Evolutionary conservation across 2,329 filamentous ascomycete genomes (phyloP).

Genomic region (Claviceps maximensis): DNA sequence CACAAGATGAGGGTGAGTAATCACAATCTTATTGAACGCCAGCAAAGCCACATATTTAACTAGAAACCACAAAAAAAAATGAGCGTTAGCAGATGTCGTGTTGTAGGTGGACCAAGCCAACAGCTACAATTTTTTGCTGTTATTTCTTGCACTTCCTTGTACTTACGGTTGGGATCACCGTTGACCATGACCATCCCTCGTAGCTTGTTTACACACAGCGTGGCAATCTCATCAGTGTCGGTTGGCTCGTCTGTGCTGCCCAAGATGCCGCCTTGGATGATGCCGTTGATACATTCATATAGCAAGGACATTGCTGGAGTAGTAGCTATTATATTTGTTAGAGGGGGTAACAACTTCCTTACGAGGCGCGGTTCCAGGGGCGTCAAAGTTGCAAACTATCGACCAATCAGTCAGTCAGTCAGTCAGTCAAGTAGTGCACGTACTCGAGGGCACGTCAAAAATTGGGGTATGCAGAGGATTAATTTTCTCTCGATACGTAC

Average conservation of each 20-base stretch:
- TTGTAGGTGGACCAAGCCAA: neutral
- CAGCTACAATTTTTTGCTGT: neutral
- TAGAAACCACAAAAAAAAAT: conserved; percentile 20
- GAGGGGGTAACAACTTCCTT: conserved; percentile 77
- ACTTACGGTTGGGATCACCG: conserved; percentile 81
- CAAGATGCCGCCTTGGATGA: conserved; percentile 91
- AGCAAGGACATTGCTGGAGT: conserved; percentile 96
- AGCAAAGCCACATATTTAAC: conserved; percentile 95
- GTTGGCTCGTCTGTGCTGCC: conserved; percentile 66
- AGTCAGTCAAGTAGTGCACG: too few relatives aligned
- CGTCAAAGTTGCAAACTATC: conserved; percentile 89
- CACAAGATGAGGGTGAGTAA: conserved; percentile 77
- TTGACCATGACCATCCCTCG: conserved; percentile 89
- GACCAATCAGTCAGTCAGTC: conserved; percentile 11
- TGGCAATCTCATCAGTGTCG: conserved; percentile 83
- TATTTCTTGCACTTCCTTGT: neutral
- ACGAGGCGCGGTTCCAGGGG: conserved; percentile 84
- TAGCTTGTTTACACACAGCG: conserved; percentile 82
- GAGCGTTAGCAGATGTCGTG: neutral
- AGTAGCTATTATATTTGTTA: conserved; percentile 86
- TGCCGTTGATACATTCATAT: conserved; percentile 97
- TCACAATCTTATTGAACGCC: conserved; percentile 89
- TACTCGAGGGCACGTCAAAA: neutral
- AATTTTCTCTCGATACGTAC: conserved; percentile 27
- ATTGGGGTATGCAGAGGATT: neutral